Base-by-base conservation (phyloP, 1,284 basidiomycete species). In the Pyrrhoderma lamaoense region DNA sequence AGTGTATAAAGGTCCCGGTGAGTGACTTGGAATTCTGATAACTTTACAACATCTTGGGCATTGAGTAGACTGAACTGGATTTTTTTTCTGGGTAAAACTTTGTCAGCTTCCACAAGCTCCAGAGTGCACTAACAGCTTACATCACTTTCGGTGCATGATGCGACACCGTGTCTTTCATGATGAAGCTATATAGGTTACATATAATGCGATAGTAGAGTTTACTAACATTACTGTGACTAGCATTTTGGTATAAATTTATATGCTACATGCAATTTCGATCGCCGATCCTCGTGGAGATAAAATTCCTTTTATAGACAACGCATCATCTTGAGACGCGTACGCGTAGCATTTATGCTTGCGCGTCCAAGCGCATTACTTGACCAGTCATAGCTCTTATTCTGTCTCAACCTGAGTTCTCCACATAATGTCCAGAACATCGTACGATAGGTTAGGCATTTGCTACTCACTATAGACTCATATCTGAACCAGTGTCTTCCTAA, bases 1-100 rank as follows among this genome's bases (percentile, higher is more conserved):
- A 84, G 72, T 48, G 88, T 90, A 68, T 96, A 97, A 48, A 97
- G 70, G 65, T 95, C 93, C 23, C 89, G 77, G 65, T 91, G 86
- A 21, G 89, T 93, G 57, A 95, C 88, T 68, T 97, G 91, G 60
- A 93, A 95, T 67, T 98, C 93, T 13, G 93, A 88, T 54, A 96
- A 79, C 63, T 87, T 89, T 58, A 96, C 94, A 8, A 93, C 89
- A 62, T 96, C 92, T 67, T 95, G 93, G 34, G 90, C 84, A 64
- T 86, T 90, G 59, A 97, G 75, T 42, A 94, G 79, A 64, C 89
- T 89, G 70, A 97, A 97, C 72, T 96, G 94, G 42, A 98, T 79
- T 64, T 90, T 84, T 73, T 95, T 95, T 60, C 93, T 95, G 64
- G 5, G 11, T 31, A 21, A 38, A 47, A 49, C 42, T 45, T 42